Conservation (phyloP, 225 moss, liverwort and hornwort species). For the Polytrichum commune region DNA sequence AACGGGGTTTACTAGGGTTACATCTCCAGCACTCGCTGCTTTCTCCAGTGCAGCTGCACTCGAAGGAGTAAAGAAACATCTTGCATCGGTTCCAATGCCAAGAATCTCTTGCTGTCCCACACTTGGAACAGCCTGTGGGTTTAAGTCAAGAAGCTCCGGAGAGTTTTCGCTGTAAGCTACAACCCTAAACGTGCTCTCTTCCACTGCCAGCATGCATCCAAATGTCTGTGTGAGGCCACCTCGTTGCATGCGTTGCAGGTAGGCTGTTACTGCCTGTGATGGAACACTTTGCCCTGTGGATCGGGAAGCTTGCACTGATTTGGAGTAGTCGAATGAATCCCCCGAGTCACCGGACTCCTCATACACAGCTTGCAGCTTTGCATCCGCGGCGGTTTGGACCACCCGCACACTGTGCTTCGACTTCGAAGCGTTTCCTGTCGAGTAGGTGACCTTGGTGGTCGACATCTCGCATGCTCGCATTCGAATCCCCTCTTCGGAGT, state of each 20-base stretch:
- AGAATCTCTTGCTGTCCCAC: slow-evolving; percentile 42
- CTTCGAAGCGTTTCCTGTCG: slow-evolving; percentile 29
- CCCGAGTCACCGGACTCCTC: slow-evolving; percentile 48
- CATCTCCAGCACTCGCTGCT: slow-evolving; percentile 22
- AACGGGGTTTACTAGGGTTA: slow-evolving; percentile 43
- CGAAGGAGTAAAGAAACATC: slow-evolving; percentile 37
- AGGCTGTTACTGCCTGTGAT: slow-evolving; percentile 44
- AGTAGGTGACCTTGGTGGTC: slow-evolving; percentile 38
- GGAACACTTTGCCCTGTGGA: slow-evolving; percentile 25
- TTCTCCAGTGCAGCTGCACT: slow-evolving; percentile 39
- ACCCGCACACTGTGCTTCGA: slow-evolving; percentile 56
- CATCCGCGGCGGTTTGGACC: slow-evolving; percentile 50
- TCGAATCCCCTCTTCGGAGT: neutral
- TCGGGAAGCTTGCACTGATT: slow-evolving; percentile 41
- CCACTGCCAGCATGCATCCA: slow-evolving; percentile 45
- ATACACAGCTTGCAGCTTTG: slow-evolving; percentile 44
- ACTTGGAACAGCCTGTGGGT: slow-evolving; percentile 30
- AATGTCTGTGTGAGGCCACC: slow-evolving; percentile 50
- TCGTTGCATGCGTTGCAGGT: slow-evolving; percentile 59
- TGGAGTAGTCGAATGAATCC: slow-evolving; percentile 46
- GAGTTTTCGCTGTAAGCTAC: slow-evolving; percentile 50
- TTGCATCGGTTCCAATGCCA: slow-evolving; percentile 42
- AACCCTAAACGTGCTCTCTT: slow-evolving; percentile 38
- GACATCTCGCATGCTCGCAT: slow-evolving; percentile 19
- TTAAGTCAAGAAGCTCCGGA: slow-evolving; percentile 36